These are phyloP conservation scores for Acacia pycnantha DNA, from an alignment of 331 rosid species.

Conservation along the genomic window DNA sequence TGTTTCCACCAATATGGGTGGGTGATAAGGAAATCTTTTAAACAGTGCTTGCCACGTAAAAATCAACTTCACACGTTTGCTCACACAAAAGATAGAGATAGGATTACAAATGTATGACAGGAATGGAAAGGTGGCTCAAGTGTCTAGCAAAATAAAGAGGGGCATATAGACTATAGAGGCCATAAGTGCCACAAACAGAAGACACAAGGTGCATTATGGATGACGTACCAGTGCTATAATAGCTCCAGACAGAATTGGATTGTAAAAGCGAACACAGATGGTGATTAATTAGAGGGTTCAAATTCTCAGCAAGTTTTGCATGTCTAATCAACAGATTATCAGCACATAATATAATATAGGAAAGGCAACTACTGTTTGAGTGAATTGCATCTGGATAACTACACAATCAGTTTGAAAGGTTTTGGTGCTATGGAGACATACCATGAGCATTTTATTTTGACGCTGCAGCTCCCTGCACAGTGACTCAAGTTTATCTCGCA, in stretches of 20 bases:
- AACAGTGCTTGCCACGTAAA: neutral
- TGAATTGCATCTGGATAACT: conserved; percentile 8
- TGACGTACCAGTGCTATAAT: neutral
- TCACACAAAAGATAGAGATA: neutral
- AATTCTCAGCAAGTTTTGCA: conserved; percentile 22
- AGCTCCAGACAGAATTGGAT: neutral
- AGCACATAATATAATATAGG: neutral
- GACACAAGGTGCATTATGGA: conserved; percentile 2
- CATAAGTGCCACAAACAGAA: neutral
- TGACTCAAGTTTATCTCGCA: conserved; percentile 93
- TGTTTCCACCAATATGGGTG: neutral
- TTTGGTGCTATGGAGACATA: conserved; percentile 34
- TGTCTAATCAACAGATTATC: conserved; percentile 9
- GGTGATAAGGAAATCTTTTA: neutral
- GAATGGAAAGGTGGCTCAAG: neutral
- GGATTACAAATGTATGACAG: neutral
- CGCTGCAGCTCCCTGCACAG: conserved; percentile 96
- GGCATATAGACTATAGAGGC: neutral
- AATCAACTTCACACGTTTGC: neutral
- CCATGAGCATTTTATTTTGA: conserved; percentile 93
- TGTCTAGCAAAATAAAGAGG: neutral
- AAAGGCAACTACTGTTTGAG: conserved; percentile 8
- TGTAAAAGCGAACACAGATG: neutral
- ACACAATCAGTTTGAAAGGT: conserved; percentile 26
- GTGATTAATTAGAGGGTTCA: neutral